Percentiles rank a stretch among this genome's conserved stretches.
These are phyloP conservation scores for Fusarium pseudocircinatum DNA, from an alignment of 2,329 filamentous ascomycete species.

Conservation along the genomic window DNA sequence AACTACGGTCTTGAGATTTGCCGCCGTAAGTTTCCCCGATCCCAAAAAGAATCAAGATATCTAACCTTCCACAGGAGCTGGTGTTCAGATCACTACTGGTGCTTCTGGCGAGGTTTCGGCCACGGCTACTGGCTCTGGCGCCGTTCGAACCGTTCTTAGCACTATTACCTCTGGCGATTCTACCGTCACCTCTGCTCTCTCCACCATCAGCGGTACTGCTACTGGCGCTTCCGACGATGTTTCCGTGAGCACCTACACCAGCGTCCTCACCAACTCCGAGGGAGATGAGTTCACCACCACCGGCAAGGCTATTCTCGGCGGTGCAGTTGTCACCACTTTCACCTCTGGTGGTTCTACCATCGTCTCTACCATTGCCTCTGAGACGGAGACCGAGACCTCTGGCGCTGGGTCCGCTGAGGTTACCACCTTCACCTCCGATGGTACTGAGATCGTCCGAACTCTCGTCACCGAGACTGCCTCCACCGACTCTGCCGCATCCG, in stretches of 20 bases:
- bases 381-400: conserved; percentile 12
- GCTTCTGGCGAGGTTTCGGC: conserved; percentile 35
- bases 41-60: background rate
- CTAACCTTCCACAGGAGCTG: conserved; percentile 44
- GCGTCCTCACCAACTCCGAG: conserved; percentile 38
- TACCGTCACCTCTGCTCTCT: conserved; percentile 49
- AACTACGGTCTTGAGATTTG: conserved; percentile 54
- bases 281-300: conserved; percentile 34
- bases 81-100: conserved; percentile 49
- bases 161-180: conserved; percentile 49
- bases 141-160: conserved; percentile 51
- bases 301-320: conserved; percentile 26
- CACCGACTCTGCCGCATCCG: conserved; percentile 20
- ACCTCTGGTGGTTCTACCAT: conserved; percentile 33
- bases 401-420: conserved; percentile 14
- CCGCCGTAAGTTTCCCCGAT: conserved; percentile 43
- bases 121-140: conserved; percentile 29
- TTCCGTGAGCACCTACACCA: conserved; percentile 43
- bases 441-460: conserved; percentile 32
- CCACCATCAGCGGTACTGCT: conserved; percentile 46
- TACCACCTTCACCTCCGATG: conserved; percentile 35
- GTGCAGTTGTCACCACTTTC: conserved; percentile 32
- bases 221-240: conserved; percentile 29
- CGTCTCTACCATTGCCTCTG: conserved; percentile 27
- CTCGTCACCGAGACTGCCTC: conserved; percentile 28